Evolutionary conservation across 805 yeast genomes (phyloP), one percentile per base, ranked within the genome.

Genomic region (Candida ipomoeae): DNA sequence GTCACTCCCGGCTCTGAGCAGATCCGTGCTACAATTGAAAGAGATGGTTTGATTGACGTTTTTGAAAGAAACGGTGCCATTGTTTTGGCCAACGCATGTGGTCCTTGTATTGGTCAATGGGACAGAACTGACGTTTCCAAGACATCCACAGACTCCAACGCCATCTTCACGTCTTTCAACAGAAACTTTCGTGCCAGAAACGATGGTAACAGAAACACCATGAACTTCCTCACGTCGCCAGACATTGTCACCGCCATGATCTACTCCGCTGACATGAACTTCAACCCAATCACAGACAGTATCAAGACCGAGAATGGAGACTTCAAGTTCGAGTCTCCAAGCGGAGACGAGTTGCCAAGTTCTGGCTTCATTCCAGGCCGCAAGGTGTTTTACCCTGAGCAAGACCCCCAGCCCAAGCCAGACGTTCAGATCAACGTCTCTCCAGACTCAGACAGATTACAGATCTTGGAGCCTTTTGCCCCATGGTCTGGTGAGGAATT

Each of bases 71-170:
- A 84, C 62, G 98, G 98, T 53, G 99, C 96, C 60, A 79, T 82
- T 52, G 96, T 92, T 41, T 79, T 92, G 61, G 97, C 98, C 48
- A 92, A 92, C 69, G 99, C 99, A 18, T 92, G 99, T 80, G 99
- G 99, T 60, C 99, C 98, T 64, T 92, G 99, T 78, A 92, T 92
- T 67, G 99, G 99, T 52, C 99, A 92, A 78, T 92, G 99, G 99
- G 97, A 94, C 69, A 87, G 98, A 77, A 78, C 80, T 57, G 96
- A 88, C 66, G 80, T 87, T 40, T 69, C 80, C 43, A 82, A 83
- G 67, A 74, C 78, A 29, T 79, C 85, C 6, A 75, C 77, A 48
- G 89, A 84, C 56, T 77, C 78, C 62, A 91, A 90, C 71, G 88
- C 98, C 48, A 94, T 92, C 60, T 91, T 92, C 72, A 90, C 98